Base-by-base conservation (phyloP, 176 grass and related monocot genomes). In the Rhynchospora pubera region DNA sequence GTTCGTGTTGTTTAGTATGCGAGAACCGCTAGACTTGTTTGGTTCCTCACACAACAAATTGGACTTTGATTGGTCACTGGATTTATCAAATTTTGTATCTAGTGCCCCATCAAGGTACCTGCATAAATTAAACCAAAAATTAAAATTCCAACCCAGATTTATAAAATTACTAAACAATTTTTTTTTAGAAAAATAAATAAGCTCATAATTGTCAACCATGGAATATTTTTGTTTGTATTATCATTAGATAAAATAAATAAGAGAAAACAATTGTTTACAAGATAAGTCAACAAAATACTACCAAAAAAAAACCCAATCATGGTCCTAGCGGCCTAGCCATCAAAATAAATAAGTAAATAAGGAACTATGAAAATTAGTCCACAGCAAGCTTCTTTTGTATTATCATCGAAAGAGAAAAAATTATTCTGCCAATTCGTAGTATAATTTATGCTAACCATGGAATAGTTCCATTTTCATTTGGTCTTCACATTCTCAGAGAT, bases 71-170 rank as follows among this genome's bases (percentile, higher is more conserved):
- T 83, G 89, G 22, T 57, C 80, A 45, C 80, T 85, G 73, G 64
- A 80, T 86, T 22, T 89, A 84, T 88, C 87, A 88, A 34, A 62
- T 52, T 84, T 88, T 32, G 82, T 78, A 58, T 93, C 83, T 2
- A 86, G 81, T 32, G 85, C 89, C 10, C 85, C 92, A 88, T 91
- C 91, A 85, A 95, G 89, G 80, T 90, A 98, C 84, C 96, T 98
- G 15, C 44, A 56, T 1, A 82, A 62, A 78, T 70, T 56, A 30
- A 75, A 63, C 26, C 12, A 75, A 43, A 64, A 39, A 65, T 32
- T 30, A 57, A 59, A 73, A 76, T 23, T 83, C 26, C 59, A 79
- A 42, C 13, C 26, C 12, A 75, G n/a, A 46, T 48, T 72, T 73
- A 73, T 26, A 22, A 73, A 72, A 9, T 22, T 51, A 24, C 9